Evolutionary conservation across 1,139 yeast genomes (phyloP), one percentile per base, ranked within the genome.

Genomic region (Yamadazyma pseudoaaseri): DNA sequence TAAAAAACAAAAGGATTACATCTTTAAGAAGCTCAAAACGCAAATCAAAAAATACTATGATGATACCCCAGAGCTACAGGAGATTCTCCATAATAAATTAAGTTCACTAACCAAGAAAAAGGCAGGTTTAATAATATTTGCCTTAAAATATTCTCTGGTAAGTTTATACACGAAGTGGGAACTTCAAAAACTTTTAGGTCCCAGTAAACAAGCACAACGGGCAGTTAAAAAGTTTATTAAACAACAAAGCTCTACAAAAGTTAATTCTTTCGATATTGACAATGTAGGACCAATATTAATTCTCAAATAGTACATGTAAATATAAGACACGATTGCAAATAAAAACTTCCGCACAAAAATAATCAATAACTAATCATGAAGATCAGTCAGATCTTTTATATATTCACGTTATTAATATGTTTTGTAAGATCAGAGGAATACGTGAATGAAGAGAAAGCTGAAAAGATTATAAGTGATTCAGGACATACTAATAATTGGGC

Each of bases 401-500:
- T n/a, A n/a, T 18, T 22, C 6, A n/a, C 25, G 6, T 12, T 22
- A 6, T 22, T 9, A 12, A 12, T 12, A 22, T 22, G 25, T n/a
- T 22, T 22, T n/a, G 32, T 29, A 16, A 20, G 16, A 5, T 16
- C 23, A 10, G 23, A 29, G 18, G 15, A 34, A n/a, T 27, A 31
- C 10, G 39, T 41, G 2, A 39, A 39, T 23, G 39, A 47, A 4
- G 54, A 51, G 3, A 47, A 51, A 9, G 59, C 62, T 2, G 56
- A 51, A 20, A 38, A 51, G 11, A 48, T 56, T 26, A 55, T 62
- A 22, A 42, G 43, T 26, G 48, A 47, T n/a, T 66, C 81, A 3
- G 63, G 68, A 31, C 90, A 83, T 52, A 84, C 94, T 16, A 86
- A 85, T 55, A 86, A 86, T 58, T 86, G 95, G 95, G 98, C 98